A percentile compares a stretch with the other conserved stretches of the same genome.
These are phyloP conservation scores for Juncus inflexus DNA, from an alignment of 176 grass and related monocot species.

Conservation along the genomic window DNA sequence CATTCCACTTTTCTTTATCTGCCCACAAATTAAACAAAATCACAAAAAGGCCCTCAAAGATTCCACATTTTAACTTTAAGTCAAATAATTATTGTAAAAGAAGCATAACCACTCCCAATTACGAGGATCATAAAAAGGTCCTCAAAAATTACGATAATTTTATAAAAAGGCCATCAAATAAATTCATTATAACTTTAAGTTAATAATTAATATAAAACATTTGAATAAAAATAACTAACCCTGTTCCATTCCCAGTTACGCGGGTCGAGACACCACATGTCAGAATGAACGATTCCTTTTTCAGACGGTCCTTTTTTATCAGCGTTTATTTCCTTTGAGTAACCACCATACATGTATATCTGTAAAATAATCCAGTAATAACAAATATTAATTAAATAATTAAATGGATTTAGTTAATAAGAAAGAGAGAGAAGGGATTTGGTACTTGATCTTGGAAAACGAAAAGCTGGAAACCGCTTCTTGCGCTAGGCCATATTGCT, in stretches of 20 bases:
- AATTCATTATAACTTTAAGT: neutral
- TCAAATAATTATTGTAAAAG: neutral
- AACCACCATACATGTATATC: constrained; percentile 97
- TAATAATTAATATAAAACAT: constrained; percentile 19
- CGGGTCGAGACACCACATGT: constrained; percentile 94
- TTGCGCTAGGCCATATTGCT: constrained; percentile 87
- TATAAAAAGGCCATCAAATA: constrained; percentile 1
- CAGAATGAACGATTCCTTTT: constrained; percentile 97
- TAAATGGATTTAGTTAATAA: neutral
- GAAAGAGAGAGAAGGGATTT: constrained; percentile 15
- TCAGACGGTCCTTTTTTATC: constrained; percentile 64
- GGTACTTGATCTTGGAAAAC: constrained; percentile 94
- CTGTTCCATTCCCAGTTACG: constrained; percentile 98
- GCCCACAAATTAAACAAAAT: constrained; percentile 19
- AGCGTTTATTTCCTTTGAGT: constrained; percentile 88
- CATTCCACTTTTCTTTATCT: constrained; percentile 96
- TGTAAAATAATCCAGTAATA: constrained; percentile 23
- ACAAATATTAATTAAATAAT: neutral
- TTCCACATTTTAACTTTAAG: neutral
- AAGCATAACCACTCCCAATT: constrained; percentile 81
- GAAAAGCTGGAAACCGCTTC: constrained; percentile 96
- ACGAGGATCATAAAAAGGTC: constrained; percentile 45
- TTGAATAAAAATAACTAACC: constrained; percentile 37
- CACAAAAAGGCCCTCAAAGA: neutral
- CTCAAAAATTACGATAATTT: neutral